These are phyloP conservation scores for Auxenochlorella protothecoides DNA, from an alignment of 139 green algal genomes.

Conservation along the genomic window DNA sequence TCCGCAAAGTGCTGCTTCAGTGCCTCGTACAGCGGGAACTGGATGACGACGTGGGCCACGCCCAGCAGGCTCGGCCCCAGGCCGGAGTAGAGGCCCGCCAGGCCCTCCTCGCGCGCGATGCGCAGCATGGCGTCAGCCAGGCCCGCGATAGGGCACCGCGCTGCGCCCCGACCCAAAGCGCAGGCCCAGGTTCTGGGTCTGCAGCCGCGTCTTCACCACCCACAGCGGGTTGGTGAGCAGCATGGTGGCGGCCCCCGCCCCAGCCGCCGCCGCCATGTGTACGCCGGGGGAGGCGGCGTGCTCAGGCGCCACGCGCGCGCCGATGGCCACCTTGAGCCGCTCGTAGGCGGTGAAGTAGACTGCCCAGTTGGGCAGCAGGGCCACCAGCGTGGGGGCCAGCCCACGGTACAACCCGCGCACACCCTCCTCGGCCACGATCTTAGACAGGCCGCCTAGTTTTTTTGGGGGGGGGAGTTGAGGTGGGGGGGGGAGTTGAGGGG, in stretches of 20 bases:
- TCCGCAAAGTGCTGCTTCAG: slow-evolving; percentile 45
- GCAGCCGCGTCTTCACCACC: slow-evolving; percentile 93
- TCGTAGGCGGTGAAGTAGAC: slow-evolving; percentile 95
- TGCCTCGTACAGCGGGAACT: slow-evolving; percentile 93
- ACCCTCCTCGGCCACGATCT: slow-evolving; percentile 76
- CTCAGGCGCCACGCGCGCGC: slow-evolving; percentile 10
- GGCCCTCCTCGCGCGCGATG: slow-evolving; percentile 80
- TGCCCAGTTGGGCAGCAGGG: slow-evolving; percentile 95
- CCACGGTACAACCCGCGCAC: slow-evolving; percentile 78
- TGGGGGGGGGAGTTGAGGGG: too few species aligned
- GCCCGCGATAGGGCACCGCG: slow-evolving; percentile 48
- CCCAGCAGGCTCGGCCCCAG: slow-evolving; percentile 79
- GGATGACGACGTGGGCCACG: slow-evolving; percentile 87
- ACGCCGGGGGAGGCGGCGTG: slow-evolving; percentile 13
- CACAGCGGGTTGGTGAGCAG: slow-evolving; percentile 90
- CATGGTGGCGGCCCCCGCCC: slow-evolving; percentile 76
- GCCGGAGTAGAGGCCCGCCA: slow-evolving; percentile 81
- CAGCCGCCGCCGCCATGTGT: slow-evolving; percentile 71
- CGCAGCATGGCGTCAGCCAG: slow-evolving; percentile 62
- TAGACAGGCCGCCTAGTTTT: slow-evolving; percentile 42
- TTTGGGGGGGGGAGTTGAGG: too few species aligned
- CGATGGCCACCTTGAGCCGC: slow-evolving; percentile 56
- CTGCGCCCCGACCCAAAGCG: slow-evolving; percentile 13
- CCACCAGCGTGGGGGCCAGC: slow-evolving; percentile 83
- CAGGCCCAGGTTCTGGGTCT: slow-evolving; percentile 29